Conservation (phyloP, 2,329 filamentous ascomycete genomes). For the Gliomastix tumulicola region DNA sequence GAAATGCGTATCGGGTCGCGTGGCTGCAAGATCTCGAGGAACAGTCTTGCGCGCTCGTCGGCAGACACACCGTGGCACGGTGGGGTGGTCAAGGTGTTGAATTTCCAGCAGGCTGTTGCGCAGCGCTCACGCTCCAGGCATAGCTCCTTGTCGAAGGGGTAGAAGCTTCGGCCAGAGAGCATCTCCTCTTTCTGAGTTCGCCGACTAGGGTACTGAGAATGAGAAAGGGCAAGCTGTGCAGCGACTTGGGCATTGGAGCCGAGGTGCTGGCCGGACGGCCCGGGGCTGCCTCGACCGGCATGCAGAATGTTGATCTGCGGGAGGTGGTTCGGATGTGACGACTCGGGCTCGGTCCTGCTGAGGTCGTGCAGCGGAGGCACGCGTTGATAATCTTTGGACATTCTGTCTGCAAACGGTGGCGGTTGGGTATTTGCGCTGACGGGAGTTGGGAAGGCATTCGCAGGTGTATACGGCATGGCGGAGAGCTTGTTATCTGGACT, state of each 20-base stretch:
- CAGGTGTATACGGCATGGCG: constrained; percentile 45
- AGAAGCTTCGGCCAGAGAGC: constrained; percentile 72
- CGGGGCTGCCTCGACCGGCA: constrained; percentile 39
- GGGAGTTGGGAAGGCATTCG: constrained; percentile 54
- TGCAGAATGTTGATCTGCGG: constrained; percentile 53
- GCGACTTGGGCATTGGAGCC: constrained; percentile 43
- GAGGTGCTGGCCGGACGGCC: constrained; percentile 25
- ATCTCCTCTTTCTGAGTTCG: constrained; percentile 84
- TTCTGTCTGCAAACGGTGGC: constrained; percentile 37
- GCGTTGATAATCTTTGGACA: constrained; percentile 52
- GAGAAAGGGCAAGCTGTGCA: constrained; percentile 53
- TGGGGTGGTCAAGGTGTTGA: constrained; percentile 73
- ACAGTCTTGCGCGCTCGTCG: constrained; percentile 61
- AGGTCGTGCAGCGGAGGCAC: constrained; percentile 55
- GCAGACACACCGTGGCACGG: constrained; percentile 64
- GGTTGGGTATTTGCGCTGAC: constrained; percentile 48
- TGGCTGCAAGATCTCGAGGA: constrained; percentile 65
- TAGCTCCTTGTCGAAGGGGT: constrained; percentile 70
- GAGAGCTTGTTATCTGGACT: constrained; percentile 59
- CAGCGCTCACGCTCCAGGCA: constrained; percentile 81
- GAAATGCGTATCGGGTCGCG: constrained; percentile 48
- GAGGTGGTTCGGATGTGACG: constrained; percentile 42
- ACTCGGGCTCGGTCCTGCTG: constrained; percentile 47
- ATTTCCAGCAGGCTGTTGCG: constrained; percentile 72
- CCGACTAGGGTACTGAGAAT: constrained; percentile 38